phyloP scores from a whole-genome alignment of 257 asterid species.

The Datura wrightii region DNA sequence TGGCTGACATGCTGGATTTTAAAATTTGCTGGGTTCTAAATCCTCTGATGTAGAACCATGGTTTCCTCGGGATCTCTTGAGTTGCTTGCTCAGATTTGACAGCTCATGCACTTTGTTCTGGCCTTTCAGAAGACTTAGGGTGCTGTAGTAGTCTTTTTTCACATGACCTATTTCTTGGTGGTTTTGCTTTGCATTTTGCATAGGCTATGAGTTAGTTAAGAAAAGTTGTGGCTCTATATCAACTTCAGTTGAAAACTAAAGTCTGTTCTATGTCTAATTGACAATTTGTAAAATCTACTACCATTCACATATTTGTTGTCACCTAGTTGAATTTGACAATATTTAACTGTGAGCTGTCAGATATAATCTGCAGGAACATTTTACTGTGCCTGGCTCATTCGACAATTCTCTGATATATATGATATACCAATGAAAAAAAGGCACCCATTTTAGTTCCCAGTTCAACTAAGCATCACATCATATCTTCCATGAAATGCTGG shows the following conservation, averaged over 20 bases:
- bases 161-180: not conserved
- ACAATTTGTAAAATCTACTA: not conserved
- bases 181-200: not conserved
- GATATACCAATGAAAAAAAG: not conserved
- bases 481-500: too few relatives aligned
- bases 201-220: not conserved
- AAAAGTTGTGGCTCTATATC: not conserved
- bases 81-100: not conserved
- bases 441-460: too few relatives aligned
- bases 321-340: not conserved
- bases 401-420: not conserved
- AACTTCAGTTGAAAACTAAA: not conserved
- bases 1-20: not conserved
- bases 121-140: not conserved
- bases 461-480: too few relatives aligned
- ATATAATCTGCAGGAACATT: not conserved
- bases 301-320: not conserved
- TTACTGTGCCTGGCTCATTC: not conserved
- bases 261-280: slow-evolving; percentile 6
- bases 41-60: not conserved
- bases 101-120: not conserved
- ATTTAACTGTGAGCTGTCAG: not conserved
- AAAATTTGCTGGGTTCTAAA: not conserved
- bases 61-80: not conserved
- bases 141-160: not conserved